phyloP scores from a whole-genome alignment of 202 grass and related monocot species.

The Miscanthus sacchariflorus region DNA sequence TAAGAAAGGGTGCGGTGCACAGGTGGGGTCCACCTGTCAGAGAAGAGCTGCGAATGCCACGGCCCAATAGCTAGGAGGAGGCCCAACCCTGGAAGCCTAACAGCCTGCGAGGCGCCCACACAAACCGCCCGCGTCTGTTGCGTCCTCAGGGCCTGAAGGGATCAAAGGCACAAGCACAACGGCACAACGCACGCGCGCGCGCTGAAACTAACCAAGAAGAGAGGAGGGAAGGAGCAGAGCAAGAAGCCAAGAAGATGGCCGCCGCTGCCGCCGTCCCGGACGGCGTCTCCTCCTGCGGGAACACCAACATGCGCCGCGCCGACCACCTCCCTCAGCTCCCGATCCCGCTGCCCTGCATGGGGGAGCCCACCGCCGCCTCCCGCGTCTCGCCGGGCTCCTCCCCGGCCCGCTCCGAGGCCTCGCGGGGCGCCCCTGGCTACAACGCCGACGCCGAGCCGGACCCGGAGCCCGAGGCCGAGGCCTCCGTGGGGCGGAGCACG shows the following conservation, averaged over 20 bases:
- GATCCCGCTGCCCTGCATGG: conserved; percentile 48
- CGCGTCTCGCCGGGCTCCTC: conserved; percentile 48
- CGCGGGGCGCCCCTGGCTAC: conserved; percentile 52
- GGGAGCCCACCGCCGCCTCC: conserved; percentile 55
- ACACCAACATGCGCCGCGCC: conserved; percentile 53
- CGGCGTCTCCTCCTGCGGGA: conserved; percentile 53
- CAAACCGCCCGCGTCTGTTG: background rate
- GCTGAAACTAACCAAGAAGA: conserved; percentile 14
- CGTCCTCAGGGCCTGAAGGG: background rate
- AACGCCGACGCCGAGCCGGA: conserved; percentile 41
- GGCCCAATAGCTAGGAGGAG: conserved; percentile 24
- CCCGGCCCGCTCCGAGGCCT: conserved; percentile 51
- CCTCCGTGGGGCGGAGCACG: conserved; percentile 63
- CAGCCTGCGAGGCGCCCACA: background rate
- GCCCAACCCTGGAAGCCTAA: conserved; percentile 11
- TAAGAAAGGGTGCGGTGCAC: too few relatives aligned
- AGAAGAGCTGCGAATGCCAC: background rate
- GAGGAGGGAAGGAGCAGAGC: background rate
- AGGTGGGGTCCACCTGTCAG: background rate
- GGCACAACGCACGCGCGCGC: conserved; percentile 32
- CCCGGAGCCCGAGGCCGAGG: conserved; percentile 16
- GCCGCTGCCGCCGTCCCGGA: conserved; percentile 24
- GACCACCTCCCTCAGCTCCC: conserved; percentile 44
- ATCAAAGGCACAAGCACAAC: background rate
- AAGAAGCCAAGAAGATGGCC: conserved; percentile 55